A percentile compares a stretch with the other conserved stretches of the same genome.
These are phyloP conservation scores for Bretschneidera sinensis DNA, from an alignment of 345 rosid species.

Conservation along the genomic window DNA sequence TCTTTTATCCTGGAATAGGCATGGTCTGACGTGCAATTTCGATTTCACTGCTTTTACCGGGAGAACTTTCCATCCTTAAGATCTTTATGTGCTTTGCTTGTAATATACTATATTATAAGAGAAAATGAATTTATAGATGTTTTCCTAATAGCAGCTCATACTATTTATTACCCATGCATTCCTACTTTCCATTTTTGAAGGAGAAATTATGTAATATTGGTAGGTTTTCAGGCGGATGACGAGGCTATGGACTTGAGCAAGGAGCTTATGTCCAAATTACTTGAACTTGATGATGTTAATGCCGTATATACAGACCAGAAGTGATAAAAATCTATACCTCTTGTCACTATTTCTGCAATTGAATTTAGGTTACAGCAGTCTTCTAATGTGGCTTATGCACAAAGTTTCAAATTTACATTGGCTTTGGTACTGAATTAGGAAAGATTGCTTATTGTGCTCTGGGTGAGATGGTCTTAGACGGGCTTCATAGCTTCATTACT, in stretches of 20 bases:
- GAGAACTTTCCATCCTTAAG: too few species aligned
- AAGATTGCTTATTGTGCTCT: too few species aligned
- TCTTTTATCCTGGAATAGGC: too few species aligned
- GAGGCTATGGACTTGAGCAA: constrained; percentile 89
- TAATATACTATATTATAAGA: too few species aligned
- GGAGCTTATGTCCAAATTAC: constrained; percentile 71
- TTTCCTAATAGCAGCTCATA: not conserved
- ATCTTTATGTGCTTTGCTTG: not conserved
- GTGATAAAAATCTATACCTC: constrained; percentile 19
- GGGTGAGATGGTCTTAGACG: too few species aligned
- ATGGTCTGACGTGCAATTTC: not conserved
- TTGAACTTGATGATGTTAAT: constrained; percentile 89
- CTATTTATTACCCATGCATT: too few species aligned
- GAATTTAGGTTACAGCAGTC: not conserved
- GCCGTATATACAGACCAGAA: constrained; percentile 86
- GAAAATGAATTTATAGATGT: not conserved
- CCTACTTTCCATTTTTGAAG: not conserved
- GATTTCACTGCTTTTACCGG: not conserved
- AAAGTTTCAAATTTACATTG: not conserved
- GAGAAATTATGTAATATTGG: constrained; percentile 5
- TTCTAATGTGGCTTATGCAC: too few species aligned
- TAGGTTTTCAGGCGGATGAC: constrained; percentile 69
- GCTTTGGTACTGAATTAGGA: not conserved
- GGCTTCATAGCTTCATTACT: too few species aligned
- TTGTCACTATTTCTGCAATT: constrained; percentile 3